phyloP scores from a whole-genome alignment of 345 rosid genomes.

The Ailanthus altissimus region DNA sequence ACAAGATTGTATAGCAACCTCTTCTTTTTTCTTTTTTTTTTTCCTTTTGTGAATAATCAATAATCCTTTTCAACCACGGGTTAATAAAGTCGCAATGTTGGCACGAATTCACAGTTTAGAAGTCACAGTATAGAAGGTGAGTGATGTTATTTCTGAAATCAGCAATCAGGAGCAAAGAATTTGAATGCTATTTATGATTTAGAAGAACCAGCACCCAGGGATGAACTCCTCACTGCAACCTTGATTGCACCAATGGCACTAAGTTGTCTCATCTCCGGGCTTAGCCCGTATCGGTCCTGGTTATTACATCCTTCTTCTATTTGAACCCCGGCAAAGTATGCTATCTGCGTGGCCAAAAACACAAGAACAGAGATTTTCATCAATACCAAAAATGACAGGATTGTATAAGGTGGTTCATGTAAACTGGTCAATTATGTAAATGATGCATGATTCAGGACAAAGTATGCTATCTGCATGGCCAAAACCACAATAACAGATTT shows the following conservation, averaged over 20 bases:
- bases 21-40: not conserved
- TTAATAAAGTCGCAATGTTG: not conserved
- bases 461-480: constrained; percentile 68
- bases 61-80: constrained; percentile 9
- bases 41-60: not conserved
- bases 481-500: not conserved
- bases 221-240: constrained; percentile 78
- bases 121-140: not conserved
- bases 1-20: constrained; percentile 1
- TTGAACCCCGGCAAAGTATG: constrained; percentile 79
- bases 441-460: constrained; percentile 19
- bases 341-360: constrained; percentile 51
- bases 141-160: not conserved
- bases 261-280: constrained; percentile 73
- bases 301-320: constrained; percentile 53
- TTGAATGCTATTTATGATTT: constrained; percentile 25
- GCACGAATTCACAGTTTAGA: not conserved
- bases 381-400: not conserved
- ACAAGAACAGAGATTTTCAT: not conserved
- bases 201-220: constrained; percentile 53
- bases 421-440: not conserved
- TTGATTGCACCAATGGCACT: constrained; percentile 82
- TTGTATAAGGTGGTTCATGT: not conserved
- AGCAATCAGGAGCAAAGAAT: constrained; percentile 24
- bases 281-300: constrained; percentile 47